Evolutionary conservation across 768 basidiomycete species (phyloP), one percentile per base, ranked within the genome.

Genomic region (Serpula lacrymans): DNA sequence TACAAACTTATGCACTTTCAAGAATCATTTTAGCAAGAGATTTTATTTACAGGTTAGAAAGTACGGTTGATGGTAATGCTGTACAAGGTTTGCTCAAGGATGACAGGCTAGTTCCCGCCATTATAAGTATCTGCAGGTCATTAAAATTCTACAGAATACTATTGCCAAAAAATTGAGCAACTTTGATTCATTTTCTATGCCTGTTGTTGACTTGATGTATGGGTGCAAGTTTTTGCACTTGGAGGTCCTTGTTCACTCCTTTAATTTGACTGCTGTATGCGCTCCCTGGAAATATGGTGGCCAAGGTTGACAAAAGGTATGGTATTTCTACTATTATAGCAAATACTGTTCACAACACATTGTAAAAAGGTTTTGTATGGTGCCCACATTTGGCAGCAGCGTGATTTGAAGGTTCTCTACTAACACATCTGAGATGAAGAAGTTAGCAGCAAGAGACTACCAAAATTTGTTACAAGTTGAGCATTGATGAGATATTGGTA

Each of bases 391-490:
- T 36, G 59, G 59, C 0, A 32, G 39, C 3, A 32, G 45, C 4
- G 60, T 62, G 0, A 74, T 75, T 6, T 55, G 63, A 0, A 40
- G 47, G 8, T 73, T 74, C 38, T 34, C 47, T n/a, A 37, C 32
- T 0, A 68, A 70, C 42, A 53, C 60, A 1, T 60, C 64, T 0
- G 60, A 59, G 12, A 59, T 69, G 57, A 62, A 61, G 27, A 58
- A 65, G 23, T 39, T 63, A 3, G 62, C 63, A 5, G 72, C 59
- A 1, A 47, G 62, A 0, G 64, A 74, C 33, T 74, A 64, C 37
- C 65, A 73, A 36, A 68, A 75, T 29, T 42, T 72, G 1, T 50
- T 74, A 0, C 70, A 73, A 59, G 72, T 50, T 50, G n/a, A n/a
- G 16, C 11, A n/a, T n/a, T n/a, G n/a, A n/a, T n/a, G n/a, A n/a